Base-by-base conservation (phyloP, 257 asterid genomes). In the Lycium ferocissimum region DNA sequence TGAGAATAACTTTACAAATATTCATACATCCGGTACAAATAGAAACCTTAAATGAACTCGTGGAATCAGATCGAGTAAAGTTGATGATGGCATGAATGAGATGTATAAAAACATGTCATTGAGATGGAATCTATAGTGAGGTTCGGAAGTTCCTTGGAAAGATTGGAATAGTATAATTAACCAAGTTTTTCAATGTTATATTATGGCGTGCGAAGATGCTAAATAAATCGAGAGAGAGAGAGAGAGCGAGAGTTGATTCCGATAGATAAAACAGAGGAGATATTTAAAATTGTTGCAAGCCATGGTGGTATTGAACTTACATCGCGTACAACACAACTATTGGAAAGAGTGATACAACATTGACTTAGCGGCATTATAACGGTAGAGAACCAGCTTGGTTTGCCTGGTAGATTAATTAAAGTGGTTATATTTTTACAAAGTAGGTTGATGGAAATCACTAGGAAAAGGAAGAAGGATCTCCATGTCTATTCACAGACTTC, bases 291-390 rank as follows among this genome's bases (percentile, higher is more conserved):
- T 38, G 54, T 72, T 72, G 57, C 80, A 70, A 70, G 26, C 45
- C 1, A 40, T 11, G 33, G 79, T 8, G 54, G 79, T 70, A 38
- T 70, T 70, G 26, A 40, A 40, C 33, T 40, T 70, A 3, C 54
- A 61, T 61, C 35, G 67, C 11, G 43, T 71, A 71, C 57, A 10
- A 43, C 57, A 43, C 18, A 43, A 35, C 80, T 72, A n/a, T 43
- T 43, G 80, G 80, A 72, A 43, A 72, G 37, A 72, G 37, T 43
- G 80, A 72, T 71, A 43, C 57, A 18, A 45, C 17, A 18, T 71
- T 72, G 57, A 43, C 2, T 43, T 72, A 40, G 80, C 5, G 57
- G 35, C 15, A 2, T 9, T 71, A n/a, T 72, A 9, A n/a, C 57
- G 37, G 56, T 43, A 43, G 57, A 72, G 51, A 72, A 47, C 57